Percentiles rank a stretch among this genome's conserved stretches.
Conservation (phyloP, 1,139 yeast genomes). For the Debaryomycetaceae sp. region DNA sequence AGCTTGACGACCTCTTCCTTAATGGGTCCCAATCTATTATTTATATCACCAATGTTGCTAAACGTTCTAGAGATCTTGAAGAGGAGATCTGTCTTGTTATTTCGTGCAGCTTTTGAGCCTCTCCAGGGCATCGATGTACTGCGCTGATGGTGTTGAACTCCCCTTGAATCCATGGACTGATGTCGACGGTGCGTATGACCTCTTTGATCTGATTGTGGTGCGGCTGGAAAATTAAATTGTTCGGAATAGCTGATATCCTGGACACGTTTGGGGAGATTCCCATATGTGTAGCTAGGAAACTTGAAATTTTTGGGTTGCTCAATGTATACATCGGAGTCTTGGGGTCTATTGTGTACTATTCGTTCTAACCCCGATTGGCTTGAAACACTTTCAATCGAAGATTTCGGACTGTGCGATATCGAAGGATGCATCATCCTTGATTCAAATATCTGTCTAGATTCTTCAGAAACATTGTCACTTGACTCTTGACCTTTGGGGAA, state of each 20-base stretch:
- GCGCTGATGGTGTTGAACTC: not conserved
- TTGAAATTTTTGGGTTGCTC: not conserved
- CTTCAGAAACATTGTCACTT: not conserved
- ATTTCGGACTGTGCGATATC: constrained; percentile 4
- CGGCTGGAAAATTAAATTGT: constrained; percentile 8
- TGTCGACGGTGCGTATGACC: not conserved
- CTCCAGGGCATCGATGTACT: not conserved
- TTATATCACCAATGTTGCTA: not conserved
- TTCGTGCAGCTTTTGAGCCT: not conserved
- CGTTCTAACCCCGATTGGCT: not conserved
- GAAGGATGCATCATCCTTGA: constrained; percentile 3
- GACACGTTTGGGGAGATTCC: constrained; percentile 1
- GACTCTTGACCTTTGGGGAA: not conserved
- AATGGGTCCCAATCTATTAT: not conserved
- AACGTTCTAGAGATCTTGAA: not conserved
- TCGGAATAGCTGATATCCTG: constrained; percentile 11
- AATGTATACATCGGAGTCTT: not conserved
- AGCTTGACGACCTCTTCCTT: not conserved
- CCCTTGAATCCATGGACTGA: not conserved
- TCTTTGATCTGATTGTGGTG: not conserved
- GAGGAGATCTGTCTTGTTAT: not conserved
- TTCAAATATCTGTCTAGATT: constrained; percentile 1
- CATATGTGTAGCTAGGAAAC: constrained; percentile 1
- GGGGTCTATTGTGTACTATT: not conserved
- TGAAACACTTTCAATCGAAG: constrained; percentile 3